These are phyloP conservation scores for Phytophthora tubulina DNA, from an alignment of 352 stramenopile genomes.

Conservation along the genomic window DNA sequence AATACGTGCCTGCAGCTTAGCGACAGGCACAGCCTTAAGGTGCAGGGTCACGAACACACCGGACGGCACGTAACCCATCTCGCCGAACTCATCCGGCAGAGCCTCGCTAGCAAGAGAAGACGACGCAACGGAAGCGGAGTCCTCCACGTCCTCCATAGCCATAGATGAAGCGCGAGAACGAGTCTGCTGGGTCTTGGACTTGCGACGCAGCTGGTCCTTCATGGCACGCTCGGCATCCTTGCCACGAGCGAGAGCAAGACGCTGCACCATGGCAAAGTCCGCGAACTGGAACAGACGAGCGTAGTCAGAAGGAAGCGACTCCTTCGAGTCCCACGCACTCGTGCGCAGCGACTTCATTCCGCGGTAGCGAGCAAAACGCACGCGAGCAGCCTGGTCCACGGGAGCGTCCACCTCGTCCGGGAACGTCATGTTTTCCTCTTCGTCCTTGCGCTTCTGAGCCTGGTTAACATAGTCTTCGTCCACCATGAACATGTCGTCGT, in stretches of 20 bases:
- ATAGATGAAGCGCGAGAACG: slow-evolving; percentile 70
- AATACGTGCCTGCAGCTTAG: slow-evolving; percentile 63
- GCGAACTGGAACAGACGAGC: slow-evolving; percentile 97
- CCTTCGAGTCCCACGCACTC: slow-evolving; percentile 97
- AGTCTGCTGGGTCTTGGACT: slow-evolving; percentile 45
- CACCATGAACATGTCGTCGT: slow-evolving; percentile 83
- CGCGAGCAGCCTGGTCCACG: slow-evolving; percentile 62
- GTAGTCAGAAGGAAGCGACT: slow-evolving; percentile 98
- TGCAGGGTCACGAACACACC: slow-evolving; percentile 94
- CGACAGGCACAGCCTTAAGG: slow-evolving; percentile 73
- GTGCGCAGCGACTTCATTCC: slow-evolving; percentile 97
- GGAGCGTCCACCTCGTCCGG: slow-evolving; percentile 95
- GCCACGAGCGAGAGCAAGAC: slow-evolving; percentile 87
- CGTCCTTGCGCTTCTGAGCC: slow-evolving; percentile 86
- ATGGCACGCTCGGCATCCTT: slow-evolving; percentile 80
- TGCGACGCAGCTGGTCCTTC: slow-evolving; percentile 71
- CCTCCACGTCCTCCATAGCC: slow-evolving; percentile 81
- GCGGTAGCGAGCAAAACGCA: slow-evolving; percentile 93
- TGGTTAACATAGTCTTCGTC: slow-evolving; percentile 75
- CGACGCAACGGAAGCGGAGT: slow-evolving; percentile 48
- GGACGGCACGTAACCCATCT: slow-evolving; percentile 91
- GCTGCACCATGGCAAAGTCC: slow-evolving; percentile 96
- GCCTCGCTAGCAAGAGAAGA: slow-evolving; percentile 33
- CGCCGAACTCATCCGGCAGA: slow-evolving; percentile 62
- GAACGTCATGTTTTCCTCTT: slow-evolving; percentile 95